Percentiles rank a stretch among this genome's conserved stretches.
These are phyloP conservation scores for Boletus subcaerulescens DNA, from an alignment of 768 basidiomycete genomes.

Conservation along the genomic window DNA sequence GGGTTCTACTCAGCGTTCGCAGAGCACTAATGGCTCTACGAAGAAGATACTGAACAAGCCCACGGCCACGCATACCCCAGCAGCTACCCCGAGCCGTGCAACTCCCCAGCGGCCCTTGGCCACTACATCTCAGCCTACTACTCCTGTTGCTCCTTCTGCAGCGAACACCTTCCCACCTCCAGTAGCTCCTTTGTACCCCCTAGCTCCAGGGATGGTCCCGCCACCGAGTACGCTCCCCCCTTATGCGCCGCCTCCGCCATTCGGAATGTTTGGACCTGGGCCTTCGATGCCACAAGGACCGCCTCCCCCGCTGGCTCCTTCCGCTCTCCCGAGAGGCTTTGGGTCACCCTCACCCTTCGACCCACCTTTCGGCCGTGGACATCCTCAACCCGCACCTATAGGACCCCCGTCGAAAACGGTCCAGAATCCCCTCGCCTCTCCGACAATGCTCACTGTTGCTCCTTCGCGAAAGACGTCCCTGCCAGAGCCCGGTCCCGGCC, in stretches of 20 bases:
- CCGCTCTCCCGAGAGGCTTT: conserved; percentile 54
- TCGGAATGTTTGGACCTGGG: conserved; percentile 45
- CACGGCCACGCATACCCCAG: conserved; percentile 26
- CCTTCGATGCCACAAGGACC: conserved; percentile 44
- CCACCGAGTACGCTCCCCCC: conserved; percentile 50
- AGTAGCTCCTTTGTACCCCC: conserved; percentile 49
- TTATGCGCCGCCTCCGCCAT: conserved; percentile 50
- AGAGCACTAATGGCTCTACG: conserved; percentile 43
- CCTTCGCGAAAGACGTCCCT: conserved; percentile 46
- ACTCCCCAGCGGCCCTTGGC: conserved; percentile 37
- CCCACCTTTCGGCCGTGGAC: conserved; percentile 41
- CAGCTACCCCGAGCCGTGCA: conserved; percentile 35
- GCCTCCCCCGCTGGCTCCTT: conserved; percentile 49
- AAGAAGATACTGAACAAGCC: conserved; percentile 66
- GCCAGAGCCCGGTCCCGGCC: conserved; percentile 50
- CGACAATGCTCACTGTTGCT: conserved; percentile 43
- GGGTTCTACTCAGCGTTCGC: conserved; percentile 47
- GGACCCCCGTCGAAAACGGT: conserved; percentile 46
- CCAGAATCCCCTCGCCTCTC: conserved; percentile 37
- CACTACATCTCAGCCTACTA: conserved; percentile 43
- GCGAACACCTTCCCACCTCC: conserved; percentile 42
- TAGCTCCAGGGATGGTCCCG: conserved; percentile 41
- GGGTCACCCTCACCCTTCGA: conserved; percentile 54
- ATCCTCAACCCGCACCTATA: conserved; percentile 48
- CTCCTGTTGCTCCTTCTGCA: conserved; percentile 35